Evolutionary conservation across 257 asterid genomes (phyloP), one percentile per base, ranked within the genome.

Genomic region (Primulina eburnea): DNA sequence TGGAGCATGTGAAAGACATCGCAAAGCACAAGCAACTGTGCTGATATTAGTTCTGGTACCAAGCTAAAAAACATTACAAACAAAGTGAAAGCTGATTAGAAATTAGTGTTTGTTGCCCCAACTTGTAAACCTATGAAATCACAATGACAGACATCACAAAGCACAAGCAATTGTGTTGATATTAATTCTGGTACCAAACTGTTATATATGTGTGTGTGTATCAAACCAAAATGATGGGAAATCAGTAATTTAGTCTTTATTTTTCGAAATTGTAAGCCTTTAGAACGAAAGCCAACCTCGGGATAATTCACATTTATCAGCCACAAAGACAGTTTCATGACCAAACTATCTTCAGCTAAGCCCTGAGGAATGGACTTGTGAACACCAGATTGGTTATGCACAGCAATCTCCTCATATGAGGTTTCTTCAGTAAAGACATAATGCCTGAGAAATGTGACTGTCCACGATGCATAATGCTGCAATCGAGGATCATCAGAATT

Each of bases 391-490:
- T 77, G 87, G 71, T 76, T 64, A 65, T 78, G 78, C 43, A 71
- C 79, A 74, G 73, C 59, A 69, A 53, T 75, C 71, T 74, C 85
- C 79, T 82, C 88, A 67, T 75, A 79, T 58, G 73, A 64, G 74
- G 5, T 78, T 72, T 77, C 85, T 68, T 77, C 75, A 73, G 85
- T 76, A 77, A 88, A 84, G 58, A 89, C 43, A 59, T 69, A 83
- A 80, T 94, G 96, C 79, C 95, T 73, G 63, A 94, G 97, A 83
- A 86, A 87, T 29, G 96, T 89, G 76, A 89, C 65, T 70, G 96
- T 85, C 99, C 99, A 91, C 60, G 99, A 89, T 53, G 96, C 99
- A 82, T 80, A 77, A 70, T 91, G 87, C 79, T 84, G 95, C 67
- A 86, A 75, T 60, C 78, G 89, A 68, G 84, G 86, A 73, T 88